Evolutionary conservation across 2,329 filamentous ascomycete genomes (phyloP), one percentile per base, ranked within the genome.

Genomic region (Magnaporthiopsis incrustans): DNA sequence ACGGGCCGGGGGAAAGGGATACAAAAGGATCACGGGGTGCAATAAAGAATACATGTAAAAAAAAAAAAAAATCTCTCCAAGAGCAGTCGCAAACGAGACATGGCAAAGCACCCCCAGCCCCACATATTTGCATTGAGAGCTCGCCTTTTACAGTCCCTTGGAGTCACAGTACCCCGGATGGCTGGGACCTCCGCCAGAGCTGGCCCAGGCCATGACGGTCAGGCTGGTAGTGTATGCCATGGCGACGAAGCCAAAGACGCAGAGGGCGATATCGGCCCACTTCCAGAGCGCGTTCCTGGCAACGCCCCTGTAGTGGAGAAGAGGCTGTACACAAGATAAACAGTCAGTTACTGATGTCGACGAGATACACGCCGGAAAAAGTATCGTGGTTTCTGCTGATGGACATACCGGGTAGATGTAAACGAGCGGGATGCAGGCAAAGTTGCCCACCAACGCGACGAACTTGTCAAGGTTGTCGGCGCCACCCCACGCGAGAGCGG

Each of bases 381-480:
- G 27, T 61, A 25, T 25, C 18, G 32, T 22, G 65, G 8, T 30
- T 53, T 11, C 53, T 11, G 44, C 33, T n/a, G 44, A 38, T 53
- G 25, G 30, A 86, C 91, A 83, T 83, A 97, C 93, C 68, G 95
- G 96, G 74, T 99, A 99, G 63, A 99, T 96, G 73, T 96, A 98
- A 67, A 98, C 95, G 65, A 99, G 80, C 59, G 95, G 95, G 70
- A 99, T 95, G 74, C 95, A 99, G 66, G 95, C 95, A 80, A 99
- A 99, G 76, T 93, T 97, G 68, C 95, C 95, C 26, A 99, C 93
- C 56, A 99, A 82, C 27, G 92, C 90, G 38, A 99, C 96, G 75
- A 99, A 99, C 77, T 98, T 98, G 79, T 99, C 95, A 64, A 99
- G 79, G 76, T 98, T 89, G 69, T 92, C 90, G 3, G 95, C 94